Percentiles rank a stretch among this genome's conserved stretches.
Conservation (phyloP, 768 basidiomycete species). For the Mycena filopes region DNA sequence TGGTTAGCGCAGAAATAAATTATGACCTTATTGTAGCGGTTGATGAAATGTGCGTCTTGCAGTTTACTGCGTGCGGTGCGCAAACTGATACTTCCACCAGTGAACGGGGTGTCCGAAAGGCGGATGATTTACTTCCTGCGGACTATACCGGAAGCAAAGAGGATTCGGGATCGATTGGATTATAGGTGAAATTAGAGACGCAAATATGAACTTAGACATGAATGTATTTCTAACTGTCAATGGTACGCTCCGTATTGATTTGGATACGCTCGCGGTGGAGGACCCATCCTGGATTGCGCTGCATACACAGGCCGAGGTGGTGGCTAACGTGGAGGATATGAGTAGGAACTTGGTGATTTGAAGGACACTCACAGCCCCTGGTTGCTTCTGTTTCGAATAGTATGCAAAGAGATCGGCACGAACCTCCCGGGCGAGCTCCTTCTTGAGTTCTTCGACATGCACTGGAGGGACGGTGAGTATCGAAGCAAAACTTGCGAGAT, state of each 20-base stretch:
- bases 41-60: constrained; percentile 88
- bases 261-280: constrained; percentile 1
- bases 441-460: constrained; percentile 90
- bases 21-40: constrained; percentile 91
- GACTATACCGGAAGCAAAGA: constrained; percentile 62
- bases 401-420: constrained; percentile 77
- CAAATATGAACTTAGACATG: constrained; percentile 2
- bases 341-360: neutral
- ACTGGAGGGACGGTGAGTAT: constrained; percentile 51
- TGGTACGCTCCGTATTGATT: constrained; percentile 12
- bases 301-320: neutral
- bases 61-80: neutral
- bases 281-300: neutral
- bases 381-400: constrained; percentile 69
- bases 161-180: constrained; percentile 57
- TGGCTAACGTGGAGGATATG: neutral
- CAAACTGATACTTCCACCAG: constrained; percentile 47
- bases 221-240: constrained; percentile 12
- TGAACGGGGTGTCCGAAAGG: constrained; percentile 73
- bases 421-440: constrained; percentile 80
- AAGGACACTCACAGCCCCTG: neutral
- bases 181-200: constrained; percentile 38
- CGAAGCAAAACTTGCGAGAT: constrained; percentile 6
- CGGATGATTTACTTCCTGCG: constrained; percentile 70
- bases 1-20: constrained; percentile 90